phyloP scores from a whole-genome alignment of 2,329 filamentous ascomycete species.

The Colletotrichum graminicola region DNA sequence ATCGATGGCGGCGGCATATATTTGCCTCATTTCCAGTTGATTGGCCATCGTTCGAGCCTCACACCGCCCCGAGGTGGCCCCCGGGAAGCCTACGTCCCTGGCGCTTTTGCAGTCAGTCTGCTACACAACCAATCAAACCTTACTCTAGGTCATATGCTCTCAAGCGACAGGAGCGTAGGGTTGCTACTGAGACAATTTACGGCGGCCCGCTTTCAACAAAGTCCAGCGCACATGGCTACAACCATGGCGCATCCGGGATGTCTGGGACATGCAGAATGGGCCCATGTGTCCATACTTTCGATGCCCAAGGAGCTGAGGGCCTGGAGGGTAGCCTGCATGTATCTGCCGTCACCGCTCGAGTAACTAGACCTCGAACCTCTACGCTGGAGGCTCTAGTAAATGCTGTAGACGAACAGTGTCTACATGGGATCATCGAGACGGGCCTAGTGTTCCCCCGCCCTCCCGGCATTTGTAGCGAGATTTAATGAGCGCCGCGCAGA shows the following conservation, averaged over 20 bases:
- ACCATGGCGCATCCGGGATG: constrained; percentile 3
- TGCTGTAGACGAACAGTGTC: background rate
- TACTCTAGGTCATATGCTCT: background rate
- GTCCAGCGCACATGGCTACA: constrained; percentile 4
- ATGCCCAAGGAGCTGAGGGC: background rate
- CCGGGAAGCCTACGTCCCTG: background rate
- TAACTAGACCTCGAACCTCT: background rate
- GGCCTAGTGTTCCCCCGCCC: constrained; percentile 18
- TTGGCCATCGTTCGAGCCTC: constrained; percentile 11
- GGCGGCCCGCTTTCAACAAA: constrained; percentile 13
- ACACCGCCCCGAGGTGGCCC: background rate
- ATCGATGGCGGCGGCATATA: background rate
- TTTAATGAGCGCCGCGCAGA: constrained; percentile 5
- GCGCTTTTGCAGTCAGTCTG: constrained; percentile 1
- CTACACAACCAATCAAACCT: background rate
- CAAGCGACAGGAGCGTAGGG: background rate
- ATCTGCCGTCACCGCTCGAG: background rate
- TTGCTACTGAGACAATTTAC: constrained; percentile 10
- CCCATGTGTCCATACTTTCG: background rate
- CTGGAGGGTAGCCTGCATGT: background rate
- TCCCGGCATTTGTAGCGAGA: constrained; percentile 25
- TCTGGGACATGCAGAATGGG: constrained; percentile 17
- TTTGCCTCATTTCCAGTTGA: background rate
- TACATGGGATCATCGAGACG: constrained; percentile 10
- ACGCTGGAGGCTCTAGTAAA: background rate